phyloP scores from a whole-genome alignment of 257 asterid species.

The Solanum infundibuliforme region DNA sequence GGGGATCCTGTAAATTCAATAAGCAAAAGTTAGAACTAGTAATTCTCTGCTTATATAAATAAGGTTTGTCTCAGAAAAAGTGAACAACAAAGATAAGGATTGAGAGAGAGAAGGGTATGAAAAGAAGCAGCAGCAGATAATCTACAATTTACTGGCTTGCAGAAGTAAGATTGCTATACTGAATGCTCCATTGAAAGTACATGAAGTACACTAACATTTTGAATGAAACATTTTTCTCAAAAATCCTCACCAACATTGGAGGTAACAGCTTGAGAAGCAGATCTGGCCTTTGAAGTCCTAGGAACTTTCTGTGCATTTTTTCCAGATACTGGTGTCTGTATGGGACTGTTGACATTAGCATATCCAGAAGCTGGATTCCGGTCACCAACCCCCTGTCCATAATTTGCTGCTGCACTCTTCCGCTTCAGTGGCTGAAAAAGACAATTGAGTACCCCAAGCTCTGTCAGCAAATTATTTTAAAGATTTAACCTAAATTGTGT shows the following conservation, averaged over 20 bases:
- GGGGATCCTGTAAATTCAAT: conserved; percentile 61
- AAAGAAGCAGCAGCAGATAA: not conserved
- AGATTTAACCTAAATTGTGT: not conserved
- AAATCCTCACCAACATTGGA: conserved; percentile 56
- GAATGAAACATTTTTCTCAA: not conserved
- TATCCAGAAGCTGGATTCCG: conserved; percentile 31
- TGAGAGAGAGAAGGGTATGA: not conserved
- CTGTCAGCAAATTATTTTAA: not conserved
- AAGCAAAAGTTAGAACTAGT: not conserved
- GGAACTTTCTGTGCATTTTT: conserved; percentile 60
- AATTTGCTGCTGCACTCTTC: conserved; percentile 36
- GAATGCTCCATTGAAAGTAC: not conserved
- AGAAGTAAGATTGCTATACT: not conserved
- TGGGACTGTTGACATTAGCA: conserved; percentile 20
- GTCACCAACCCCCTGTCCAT: conserved; percentile 37
- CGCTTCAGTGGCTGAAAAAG: conserved; percentile 51
- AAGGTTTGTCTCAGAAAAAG: not conserved
- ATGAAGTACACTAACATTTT: not conserved
- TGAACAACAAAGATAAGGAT: not conserved
- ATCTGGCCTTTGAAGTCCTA: conserved; percentile 65
- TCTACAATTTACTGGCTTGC: not conserved
- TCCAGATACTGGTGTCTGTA: conserved; percentile 61
- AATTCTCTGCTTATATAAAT: not conserved
- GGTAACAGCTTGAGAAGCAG: conserved; percentile 38
- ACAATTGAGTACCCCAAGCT: conserved; percentile 2